Percentiles rank a stretch among this genome's conserved stretches.
Evolutionary conservation across 768 basidiomycete species (phyloP).

Genomic region (Russula vinacea): DNA sequence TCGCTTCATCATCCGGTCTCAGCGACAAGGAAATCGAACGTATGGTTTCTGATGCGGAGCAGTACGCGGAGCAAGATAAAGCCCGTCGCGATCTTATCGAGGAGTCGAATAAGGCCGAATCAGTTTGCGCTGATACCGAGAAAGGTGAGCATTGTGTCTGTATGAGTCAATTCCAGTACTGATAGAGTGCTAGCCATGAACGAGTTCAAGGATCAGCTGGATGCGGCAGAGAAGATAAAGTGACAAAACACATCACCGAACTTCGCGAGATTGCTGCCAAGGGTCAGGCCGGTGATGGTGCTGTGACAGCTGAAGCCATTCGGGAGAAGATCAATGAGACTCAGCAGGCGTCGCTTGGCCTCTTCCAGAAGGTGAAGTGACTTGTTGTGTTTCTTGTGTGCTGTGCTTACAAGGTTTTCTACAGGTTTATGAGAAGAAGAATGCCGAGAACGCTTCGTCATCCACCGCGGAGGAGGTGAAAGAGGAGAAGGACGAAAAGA

Average conservation of each 20-base stretch:
- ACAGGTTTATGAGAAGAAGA: conserved; percentile 82
- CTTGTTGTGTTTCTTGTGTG: too few species aligned
- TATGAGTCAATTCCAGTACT: conserved; percentile 6
- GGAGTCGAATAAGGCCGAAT: conserved; percentile 95
- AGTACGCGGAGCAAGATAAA: conserved; percentile 92
- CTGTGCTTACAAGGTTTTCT: background rate
- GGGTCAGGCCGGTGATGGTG: conserved; percentile 82
- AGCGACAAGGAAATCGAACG: conserved; percentile 95
- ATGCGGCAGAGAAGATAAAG: conserved; percentile 92
- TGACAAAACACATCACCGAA: conserved; percentile 79
- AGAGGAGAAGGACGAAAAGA: conserved; percentile 52
- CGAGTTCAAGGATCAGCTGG: conserved; percentile 98
- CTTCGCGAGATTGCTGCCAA: conserved; percentile 86
- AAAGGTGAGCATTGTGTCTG: conserved; percentile 55
- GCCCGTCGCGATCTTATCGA: conserved; percentile 84
- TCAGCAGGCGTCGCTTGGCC: conserved; percentile 89
- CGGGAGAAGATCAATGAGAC: conserved; percentile 92
- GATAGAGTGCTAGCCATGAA: conserved; percentile 61
- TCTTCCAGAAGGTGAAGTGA: conserved; percentile 82
- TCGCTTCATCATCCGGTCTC: conserved; percentile 95
- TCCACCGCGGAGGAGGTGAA: conserved; percentile 39
- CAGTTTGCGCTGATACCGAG: conserved; percentile 91
- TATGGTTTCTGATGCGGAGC: conserved; percentile 94
- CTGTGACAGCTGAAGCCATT: conserved; percentile 80
- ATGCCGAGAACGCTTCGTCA: conserved; percentile 54